Evolutionary conservation across 331 rosid genomes (phyloP), one percentile per base, ranked within the genome.

Genomic region (Malus hybrid): DNA sequence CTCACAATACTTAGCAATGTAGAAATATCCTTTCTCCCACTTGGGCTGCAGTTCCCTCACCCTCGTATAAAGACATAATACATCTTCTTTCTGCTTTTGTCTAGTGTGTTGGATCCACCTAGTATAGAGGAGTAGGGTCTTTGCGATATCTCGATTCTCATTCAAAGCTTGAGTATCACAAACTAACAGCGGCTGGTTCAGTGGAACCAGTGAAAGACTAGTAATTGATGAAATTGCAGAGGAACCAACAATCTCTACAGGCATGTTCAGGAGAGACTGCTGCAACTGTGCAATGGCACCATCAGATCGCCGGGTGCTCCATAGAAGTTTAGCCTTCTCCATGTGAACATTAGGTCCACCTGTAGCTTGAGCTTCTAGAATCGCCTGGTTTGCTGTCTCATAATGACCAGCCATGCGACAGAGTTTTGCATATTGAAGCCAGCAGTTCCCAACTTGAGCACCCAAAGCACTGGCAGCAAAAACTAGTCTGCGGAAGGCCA

Each of bases 41-140:
- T 77, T 88, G 54, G 99, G 96, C 81, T 94, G 99, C 83, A 94
- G 82, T 82, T 90, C 97, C 89, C 86, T 90, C 80, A 92, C 97
- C 86, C 97, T 90, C 60, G 91, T 76, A 82, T 94, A 94, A 69
- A 94, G 96, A 87, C 76, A 76, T 61, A 92, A 81, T 48, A 90
- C 92, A 77, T 94, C 99, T 85, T 92, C 97, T 86, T 94, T 94
- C 86, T 94, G 99, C 82, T 94, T 94, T 91, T 94, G 99, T 73
- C 99, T 97, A 71, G 97, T 94, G 91, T 92, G 92, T 83, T 94
- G 99, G 52, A 85, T 92, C 99, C 99, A 94, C 80, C 97, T 84
- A 69, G 99, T 84, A 83, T 92, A 94, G 78, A 94, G 86, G 85
- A 94, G 97, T 82, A 94, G 99, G 80, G 96, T 88, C 86, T 89